Base-by-base conservation (phyloP, 2,329 filamentous ascomycete species). In the Pseudohalonectria lignicola region DNA sequence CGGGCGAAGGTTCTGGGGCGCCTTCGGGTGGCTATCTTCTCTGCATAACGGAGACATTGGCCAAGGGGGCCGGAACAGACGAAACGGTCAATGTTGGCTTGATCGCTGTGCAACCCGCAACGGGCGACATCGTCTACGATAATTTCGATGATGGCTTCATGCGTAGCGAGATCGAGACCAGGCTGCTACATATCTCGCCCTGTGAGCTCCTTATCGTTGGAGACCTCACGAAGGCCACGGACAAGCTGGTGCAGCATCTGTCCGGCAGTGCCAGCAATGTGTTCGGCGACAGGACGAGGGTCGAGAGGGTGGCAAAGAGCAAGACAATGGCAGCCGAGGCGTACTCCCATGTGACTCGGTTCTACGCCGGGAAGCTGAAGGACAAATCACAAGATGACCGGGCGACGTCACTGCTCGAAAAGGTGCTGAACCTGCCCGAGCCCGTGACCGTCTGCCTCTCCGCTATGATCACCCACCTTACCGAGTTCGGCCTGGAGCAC, bases 121-220 rank as follows among this genome's bases (percentile, higher is more conserved):
- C 92, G 0, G 92, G 92, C 40, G 90, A 96, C 56, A 86, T 98
- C 49, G 82, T 96, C 40, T 93, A 95, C 51, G 92, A 98, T 53
- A 79, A 82, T 42, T 98, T 98, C 49, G 86, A 96, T 49, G 92
- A 98, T 52, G 87, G 90, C 2, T 96, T 96, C 61, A 94, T 98
- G 90, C 74, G 92, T 35, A 87, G 82, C 50, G 92, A 98, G 55
- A 83, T 98, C 25, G 92, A 98, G 62, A 98, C 92, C 0, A 70
- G 92, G n/a, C 64, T 98, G 19, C 66, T 98, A 21, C 92, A 98
- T 55, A 94, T 98, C 47, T 86, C 90, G 0, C 92, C 92, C 0
- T 94, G 88, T 60, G 92, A 98, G 57, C 86, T 98, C 44, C 69
- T 98, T 23, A 82, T 98, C 32, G 86, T 98, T 2, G 92, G 92